Evolutionary conservation across 257 asterid genomes (phyloP).

Genomic region (Solanum paucissectum): DNA sequence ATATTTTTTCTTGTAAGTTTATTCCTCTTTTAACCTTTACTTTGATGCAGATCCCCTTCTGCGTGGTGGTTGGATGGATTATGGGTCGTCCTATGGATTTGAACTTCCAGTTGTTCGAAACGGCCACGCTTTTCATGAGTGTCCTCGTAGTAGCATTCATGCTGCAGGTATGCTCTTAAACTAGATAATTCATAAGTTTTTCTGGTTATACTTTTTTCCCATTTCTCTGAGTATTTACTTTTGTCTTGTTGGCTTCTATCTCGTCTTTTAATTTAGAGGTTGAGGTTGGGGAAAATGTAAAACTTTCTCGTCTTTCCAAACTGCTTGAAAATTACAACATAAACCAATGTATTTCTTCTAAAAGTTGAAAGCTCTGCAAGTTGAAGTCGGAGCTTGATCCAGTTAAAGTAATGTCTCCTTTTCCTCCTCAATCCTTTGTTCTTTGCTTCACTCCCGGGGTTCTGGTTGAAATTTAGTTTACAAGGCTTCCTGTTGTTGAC

Average conservation of each 20-base stretch:
- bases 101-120: constrained; percentile 72
- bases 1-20: not conserved
- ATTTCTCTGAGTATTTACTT: not conserved
- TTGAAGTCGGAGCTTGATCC: not conserved
- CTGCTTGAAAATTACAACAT: not conserved
- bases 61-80: constrained; percentile 71
- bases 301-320: not conserved
- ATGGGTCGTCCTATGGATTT: constrained; percentile 67
- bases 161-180: constrained; percentile 45
- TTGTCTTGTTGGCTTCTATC: not conserved
- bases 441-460: not conserved
- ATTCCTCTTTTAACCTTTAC: not conserved
- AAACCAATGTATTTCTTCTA: not conserved
- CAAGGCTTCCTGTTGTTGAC: not conserved
- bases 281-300: not conserved
- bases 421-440: not conserved
- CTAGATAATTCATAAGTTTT: not conserved
- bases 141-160: constrained; percentile 72
- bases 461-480: not conserved
- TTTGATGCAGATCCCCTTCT: constrained; percentile 52
- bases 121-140: constrained; percentile 64
- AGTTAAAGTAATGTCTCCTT: not conserved
- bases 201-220: not conserved
- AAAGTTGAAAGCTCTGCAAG: not conserved
- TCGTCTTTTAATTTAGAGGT: not conserved